These are phyloP conservation scores for Gnomoniopsis sp. DNA, from an alignment of 2,329 filamentous ascomycete species.

Conservation along the genomic window DNA sequence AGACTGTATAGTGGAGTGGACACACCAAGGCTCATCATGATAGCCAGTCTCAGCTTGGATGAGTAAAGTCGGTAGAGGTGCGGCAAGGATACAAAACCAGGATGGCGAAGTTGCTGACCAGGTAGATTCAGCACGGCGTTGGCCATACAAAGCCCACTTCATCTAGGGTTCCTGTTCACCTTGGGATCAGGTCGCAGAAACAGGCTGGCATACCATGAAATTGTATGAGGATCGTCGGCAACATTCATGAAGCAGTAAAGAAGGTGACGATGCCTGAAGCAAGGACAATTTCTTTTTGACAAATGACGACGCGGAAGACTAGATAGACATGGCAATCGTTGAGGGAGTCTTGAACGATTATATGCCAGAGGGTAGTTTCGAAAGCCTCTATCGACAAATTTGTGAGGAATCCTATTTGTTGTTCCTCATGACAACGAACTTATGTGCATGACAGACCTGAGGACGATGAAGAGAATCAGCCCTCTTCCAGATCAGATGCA, in stretches of 20 bases:
- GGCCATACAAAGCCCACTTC: slow-evolving; percentile 3
- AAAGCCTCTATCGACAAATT: no score
- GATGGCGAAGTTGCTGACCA: slow-evolving; percentile 2
- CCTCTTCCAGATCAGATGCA: not conserved
- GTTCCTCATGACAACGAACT: no score
- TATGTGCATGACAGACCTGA: no score
- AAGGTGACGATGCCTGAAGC: slow-evolving; percentile 22
- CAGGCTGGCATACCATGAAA: slow-evolving; percentile 34
- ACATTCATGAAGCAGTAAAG: slow-evolving; percentile 24
- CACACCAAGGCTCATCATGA: not conserved
- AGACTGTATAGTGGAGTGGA: no score
- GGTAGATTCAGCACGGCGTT: slow-evolving; percentile 7
- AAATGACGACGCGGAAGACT: no score
- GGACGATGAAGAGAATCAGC: not conserved
- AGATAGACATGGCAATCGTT: no score
- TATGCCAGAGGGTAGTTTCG: no score
- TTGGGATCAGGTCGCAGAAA: slow-evolving; percentile 31
- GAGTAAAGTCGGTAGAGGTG: slow-evolving; percentile 1
- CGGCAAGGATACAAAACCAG: slow-evolving; percentile 2
- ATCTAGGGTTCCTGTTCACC: slow-evolving; percentile 26
- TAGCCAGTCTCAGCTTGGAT: not conserved
- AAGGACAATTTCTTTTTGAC: slow-evolving; percentile 22
- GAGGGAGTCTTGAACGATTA: no score
- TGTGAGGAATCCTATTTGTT: no score
- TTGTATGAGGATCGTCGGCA: slow-evolving; percentile 28